A percentile compares a stretch with the other conserved stretches of the same genome.
Evolutionary conservation across 1,284 basidiomycete genomes (phyloP).

Genomic region (Marasmius fiardii): DNA sequence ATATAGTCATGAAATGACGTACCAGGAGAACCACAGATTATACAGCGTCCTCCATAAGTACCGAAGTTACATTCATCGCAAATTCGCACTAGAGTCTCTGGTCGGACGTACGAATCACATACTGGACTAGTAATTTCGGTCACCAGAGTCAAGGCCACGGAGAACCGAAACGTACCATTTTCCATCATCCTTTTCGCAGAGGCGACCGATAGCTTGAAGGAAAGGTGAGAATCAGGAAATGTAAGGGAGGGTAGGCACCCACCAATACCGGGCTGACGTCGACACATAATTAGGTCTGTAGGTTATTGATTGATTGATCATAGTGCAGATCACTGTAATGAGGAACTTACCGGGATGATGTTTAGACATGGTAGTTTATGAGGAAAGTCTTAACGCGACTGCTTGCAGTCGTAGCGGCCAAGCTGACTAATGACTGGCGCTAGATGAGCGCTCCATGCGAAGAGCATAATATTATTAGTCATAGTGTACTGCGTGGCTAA

Average conservation of each 20-base stretch:
- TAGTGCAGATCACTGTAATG: neutral
- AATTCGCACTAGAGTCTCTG: conserved; percentile 95
- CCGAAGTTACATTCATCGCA: conserved; percentile 99
- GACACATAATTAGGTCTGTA: conserved; percentile 93
- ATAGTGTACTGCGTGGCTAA: too few relatives aligned
- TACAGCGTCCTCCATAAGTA: conserved; percentile 94
- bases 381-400: neutral
- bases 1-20: conserved; percentile 22
- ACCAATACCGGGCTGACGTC: conserved; percentile 95
- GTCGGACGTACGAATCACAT: conserved; percentile 98
- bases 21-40: conserved; percentile 95
- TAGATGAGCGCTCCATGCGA: too few relatives aligned
- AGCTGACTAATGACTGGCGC: neutral
- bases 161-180: conserved; percentile 75
- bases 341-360: conserved; percentile 78
- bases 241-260: conserved; percentile 27
- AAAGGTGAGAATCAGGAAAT: conserved; percentile 5
- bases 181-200: conserved; percentile 99
- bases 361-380: conserved; percentile 65
- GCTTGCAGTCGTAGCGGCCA: too few relatives aligned
- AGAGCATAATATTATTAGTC: too few relatives aligned
- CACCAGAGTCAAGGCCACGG: neutral
- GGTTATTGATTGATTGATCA: conserved; percentile 7
- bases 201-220: conserved; percentile 82
- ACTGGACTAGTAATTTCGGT: conserved; percentile 67